Evolutionary conservation across 805 yeast genomes (phyloP).

Genomic region (Monosporozyma yasuniensis): DNA sequence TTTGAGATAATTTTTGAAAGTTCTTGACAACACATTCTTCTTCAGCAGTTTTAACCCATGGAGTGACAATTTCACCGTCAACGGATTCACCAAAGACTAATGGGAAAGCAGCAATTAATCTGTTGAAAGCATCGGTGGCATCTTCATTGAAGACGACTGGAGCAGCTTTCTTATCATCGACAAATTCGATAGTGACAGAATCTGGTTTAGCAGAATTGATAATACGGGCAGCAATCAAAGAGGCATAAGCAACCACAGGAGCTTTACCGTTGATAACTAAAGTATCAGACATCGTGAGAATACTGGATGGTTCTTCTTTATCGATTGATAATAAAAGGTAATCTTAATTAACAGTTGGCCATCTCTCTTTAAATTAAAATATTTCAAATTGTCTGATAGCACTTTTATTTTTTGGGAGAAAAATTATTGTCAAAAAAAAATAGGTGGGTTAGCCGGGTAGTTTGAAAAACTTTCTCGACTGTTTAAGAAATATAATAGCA

Average conservation of each 20-base stretch:
- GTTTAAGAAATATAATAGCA: too few species aligned
- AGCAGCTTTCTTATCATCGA: constrained; percentile 63
- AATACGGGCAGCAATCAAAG: constrained; percentile 67
- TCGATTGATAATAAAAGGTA: neutral
- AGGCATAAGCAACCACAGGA: constrained; percentile 69
- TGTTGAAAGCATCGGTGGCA: constrained; percentile 37
- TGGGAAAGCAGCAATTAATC: constrained; percentile 47
- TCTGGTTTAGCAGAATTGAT: constrained; percentile 46
- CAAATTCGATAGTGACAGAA: constrained; percentile 51
- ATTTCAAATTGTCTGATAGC: too few species aligned
- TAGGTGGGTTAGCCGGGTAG: too few species aligned
- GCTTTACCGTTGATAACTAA: constrained; percentile 81
- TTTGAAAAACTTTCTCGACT: too few species aligned
- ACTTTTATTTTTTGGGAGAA: too few species aligned
- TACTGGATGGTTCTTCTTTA: neutral
- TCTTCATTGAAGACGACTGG: constrained; percentile 41
- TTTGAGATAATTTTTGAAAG: constrained; percentile 73
- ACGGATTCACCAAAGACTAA: constrained; percentile 26
- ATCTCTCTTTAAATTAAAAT: too few species aligned
- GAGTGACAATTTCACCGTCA: constrained; percentile 33
- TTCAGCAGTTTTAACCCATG: constrained; percentile 61
- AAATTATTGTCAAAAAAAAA: neutral
- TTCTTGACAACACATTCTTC: constrained; percentile 70
- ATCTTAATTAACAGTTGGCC: neutral
- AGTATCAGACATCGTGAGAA: constrained; percentile 28